Evolutionary conservation across 1,284 basidiomycete species (phyloP).

Genomic region (Leccinum pseudoinsigne): DNA sequence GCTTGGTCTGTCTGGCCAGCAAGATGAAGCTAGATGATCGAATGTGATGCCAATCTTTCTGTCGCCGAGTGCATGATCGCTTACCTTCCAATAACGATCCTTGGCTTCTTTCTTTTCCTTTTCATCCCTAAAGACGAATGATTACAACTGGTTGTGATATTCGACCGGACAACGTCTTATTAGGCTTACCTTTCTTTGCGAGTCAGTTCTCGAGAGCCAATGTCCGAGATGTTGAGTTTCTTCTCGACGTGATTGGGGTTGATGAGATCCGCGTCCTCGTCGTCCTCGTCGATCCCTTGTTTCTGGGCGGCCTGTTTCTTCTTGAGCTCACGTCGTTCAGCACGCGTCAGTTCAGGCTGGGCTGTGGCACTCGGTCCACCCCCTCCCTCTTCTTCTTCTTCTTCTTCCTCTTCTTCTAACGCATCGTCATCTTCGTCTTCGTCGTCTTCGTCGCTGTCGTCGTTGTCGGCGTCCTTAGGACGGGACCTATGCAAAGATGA

Average conservation of each 20-base stretch:
- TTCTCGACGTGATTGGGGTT: conserved; percentile 72
- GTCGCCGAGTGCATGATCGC: conserved; percentile 11
- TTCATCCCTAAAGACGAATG: conserved; percentile 59
- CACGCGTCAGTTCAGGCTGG: conserved; percentile 55
- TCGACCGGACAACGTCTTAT: neutral
- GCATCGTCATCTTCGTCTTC: conserved; percentile 15
- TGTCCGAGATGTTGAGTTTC: conserved; percentile 66
- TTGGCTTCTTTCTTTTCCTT: conserved; percentile 89
- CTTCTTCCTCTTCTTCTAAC: conserved; percentile 39
- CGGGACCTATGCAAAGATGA: conserved; percentile 16
- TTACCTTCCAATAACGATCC: conserved; percentile 82
- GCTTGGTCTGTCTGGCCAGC: conserved; percentile 89
- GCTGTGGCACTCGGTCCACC: conserved; percentile 35
- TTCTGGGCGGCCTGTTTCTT: conserved; percentile 60
- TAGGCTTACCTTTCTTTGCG: conserved; percentile 65
- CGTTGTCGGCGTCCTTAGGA: conserved; percentile 8
- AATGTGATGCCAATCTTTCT: conserved; percentile 4
- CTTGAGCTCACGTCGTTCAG: conserved; percentile 71
- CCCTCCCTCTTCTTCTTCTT: conserved; percentile 33
- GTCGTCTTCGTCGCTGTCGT: neutral
- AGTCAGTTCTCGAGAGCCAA: conserved; percentile 56
- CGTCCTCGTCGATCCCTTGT: conserved; percentile 43
- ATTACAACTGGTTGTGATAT: conserved; percentile 2
- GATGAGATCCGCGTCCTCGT: conserved; percentile 60
- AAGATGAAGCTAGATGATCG: conserved; percentile 53